phyloP scores from a whole-genome alignment of 495 filamentous ascomycete species.

The Penicillium flavigenum region DNA sequence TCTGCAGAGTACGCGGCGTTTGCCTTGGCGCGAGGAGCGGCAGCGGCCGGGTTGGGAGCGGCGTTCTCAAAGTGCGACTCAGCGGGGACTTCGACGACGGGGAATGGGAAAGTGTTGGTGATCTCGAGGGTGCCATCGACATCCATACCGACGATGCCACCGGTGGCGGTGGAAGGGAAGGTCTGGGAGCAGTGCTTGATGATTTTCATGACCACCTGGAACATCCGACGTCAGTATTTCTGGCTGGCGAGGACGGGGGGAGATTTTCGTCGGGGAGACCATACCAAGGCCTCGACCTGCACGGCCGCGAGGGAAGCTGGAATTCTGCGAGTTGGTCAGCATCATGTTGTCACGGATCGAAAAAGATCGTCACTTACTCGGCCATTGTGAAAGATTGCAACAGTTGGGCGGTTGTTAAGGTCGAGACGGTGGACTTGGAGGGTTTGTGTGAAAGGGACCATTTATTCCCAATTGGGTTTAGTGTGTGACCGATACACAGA shows the following conservation, averaged over 20 bases:
- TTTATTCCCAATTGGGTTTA: conserved; percentile 27
- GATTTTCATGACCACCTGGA: conserved; percentile 92
- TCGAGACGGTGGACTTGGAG: conserved; percentile 24
- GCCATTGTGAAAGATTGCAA: conserved; percentile 45
- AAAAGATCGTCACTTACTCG: conserved; percentile 35
- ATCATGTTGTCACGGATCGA: neutral
- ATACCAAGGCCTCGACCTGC: conserved; percentile 82
- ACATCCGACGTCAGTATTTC: conserved; percentile 28
- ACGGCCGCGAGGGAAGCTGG: conserved; percentile 69
- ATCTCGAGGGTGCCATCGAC: conserved; percentile 77
- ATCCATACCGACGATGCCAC: conserved; percentile 92
- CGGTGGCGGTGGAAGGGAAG: conserved; percentile 88
- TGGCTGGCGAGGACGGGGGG: conserved; percentile 31
- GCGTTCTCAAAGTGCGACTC: conserved; percentile 80
- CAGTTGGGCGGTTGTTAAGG: conserved; percentile 29
- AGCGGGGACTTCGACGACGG: conserved; percentile 71
- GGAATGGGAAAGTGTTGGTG: conserved; percentile 95
- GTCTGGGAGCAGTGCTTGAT: conserved; percentile 85
- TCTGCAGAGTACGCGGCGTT: conserved; percentile 89
- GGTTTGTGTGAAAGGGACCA: conserved; percentile 48
- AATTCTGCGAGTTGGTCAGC: conserved; percentile 22
- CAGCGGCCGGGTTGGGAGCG: conserved; percentile 73
- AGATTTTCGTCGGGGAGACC: conserved; percentile 35
- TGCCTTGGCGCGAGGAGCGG: conserved; percentile 86
- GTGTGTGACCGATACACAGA: conserved; percentile 12